Percentiles rank a stretch among this genome's conserved stretches.
Evolutionary conservation across 495 filamentous ascomycete species (phyloP).

Genomic region (Astrocystis sublimbata): DNA sequence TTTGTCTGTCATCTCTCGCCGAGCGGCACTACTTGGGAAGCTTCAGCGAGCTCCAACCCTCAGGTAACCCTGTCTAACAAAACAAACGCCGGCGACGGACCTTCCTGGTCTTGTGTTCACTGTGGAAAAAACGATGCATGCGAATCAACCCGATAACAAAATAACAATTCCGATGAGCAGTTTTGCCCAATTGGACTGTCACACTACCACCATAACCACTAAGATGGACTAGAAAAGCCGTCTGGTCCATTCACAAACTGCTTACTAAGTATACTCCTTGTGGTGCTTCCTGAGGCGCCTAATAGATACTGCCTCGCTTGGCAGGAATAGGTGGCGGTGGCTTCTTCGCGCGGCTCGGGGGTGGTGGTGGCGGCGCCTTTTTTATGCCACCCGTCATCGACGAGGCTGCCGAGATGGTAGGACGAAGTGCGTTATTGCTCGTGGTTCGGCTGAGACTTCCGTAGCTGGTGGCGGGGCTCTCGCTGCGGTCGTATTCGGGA

Average conservation of each 20-base stretch:
- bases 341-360: conserved; percentile 79
- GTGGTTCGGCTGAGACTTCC: conserved; percentile 58
- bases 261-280: too few species aligned
- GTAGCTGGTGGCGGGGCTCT: conserved; percentile 64
- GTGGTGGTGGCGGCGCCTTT: conserved; percentile 79
- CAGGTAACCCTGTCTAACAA: conserved; percentile 18
- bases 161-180: background rate
- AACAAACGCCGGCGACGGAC: conserved; percentile 23
- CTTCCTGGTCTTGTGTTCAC: background rate
- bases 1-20: conserved; percentile 15
- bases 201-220: too few species aligned
- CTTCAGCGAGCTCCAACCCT: background rate
- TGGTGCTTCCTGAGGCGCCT: too few species aligned
- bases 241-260: too few species aligned
- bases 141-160: background rate
- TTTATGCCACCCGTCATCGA: conserved; percentile 44
- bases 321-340: conserved; percentile 64
- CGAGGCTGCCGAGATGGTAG: conserved; percentile 38
- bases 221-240: too few species aligned
- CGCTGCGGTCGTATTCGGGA: conserved; percentile 61
- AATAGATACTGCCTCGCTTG: conserved; percentile 32
- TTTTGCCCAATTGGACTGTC: background rate
- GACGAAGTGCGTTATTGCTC: conserved; percentile 51
- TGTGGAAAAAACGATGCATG: background rate
- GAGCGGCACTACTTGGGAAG: background rate